Evolutionary conservation across 495 filamentous ascomycete species (phyloP), one percentile per base, ranked within the genome.

Genomic region (Cetradonia linearis): DNA sequence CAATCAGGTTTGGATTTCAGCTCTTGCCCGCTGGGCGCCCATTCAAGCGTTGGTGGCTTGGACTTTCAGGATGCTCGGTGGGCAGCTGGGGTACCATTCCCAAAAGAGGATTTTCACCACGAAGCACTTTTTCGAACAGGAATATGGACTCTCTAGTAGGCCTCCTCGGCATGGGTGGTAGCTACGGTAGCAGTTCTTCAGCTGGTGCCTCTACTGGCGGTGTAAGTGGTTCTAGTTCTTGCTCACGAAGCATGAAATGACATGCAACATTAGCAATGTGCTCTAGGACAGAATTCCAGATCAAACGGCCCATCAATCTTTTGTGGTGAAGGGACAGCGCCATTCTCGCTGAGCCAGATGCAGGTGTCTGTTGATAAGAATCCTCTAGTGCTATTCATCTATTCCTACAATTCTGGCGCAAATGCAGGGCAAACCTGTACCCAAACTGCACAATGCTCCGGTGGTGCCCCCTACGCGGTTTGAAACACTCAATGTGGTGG

Each of bases 321-420:
- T 38, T 38, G 36, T 38, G 36, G 36, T 14, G 36, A 6, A 7
- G 36, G 36, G 14, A 38, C 14, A 38, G 6, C 36, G 36, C 36
- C 36, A 38, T 38, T 94, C 75, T 93, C 90, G 5, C 81, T 95
- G 67, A 81, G 71, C 60, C 73, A 81, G 62, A 80, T 92, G 70
- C 74, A 88, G 62, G 75, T 95, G 57, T 81, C 83, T 27, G 80
- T 83, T 64, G 82, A 86, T 66, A 79, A 85, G 65, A 84, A 91
- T 68, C 81, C 79, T 61, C 82, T 91, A 52, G 72, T 95, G 56
- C 81, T 90, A 71, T 87, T 93, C 73, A 78, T 86, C 76, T 95
- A 89, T 72, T 75, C 74, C 67, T 77, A 86, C 80, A 91, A 95
- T 88, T 80, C 83, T 5, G 86, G 90, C 68, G 16, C 44, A 14